Percentiles rank a stretch among this genome's conserved stretches.
phyloP scores from a whole-genome alignment of 169 alveolate species.

The Perkinsus olseni region DNA sequence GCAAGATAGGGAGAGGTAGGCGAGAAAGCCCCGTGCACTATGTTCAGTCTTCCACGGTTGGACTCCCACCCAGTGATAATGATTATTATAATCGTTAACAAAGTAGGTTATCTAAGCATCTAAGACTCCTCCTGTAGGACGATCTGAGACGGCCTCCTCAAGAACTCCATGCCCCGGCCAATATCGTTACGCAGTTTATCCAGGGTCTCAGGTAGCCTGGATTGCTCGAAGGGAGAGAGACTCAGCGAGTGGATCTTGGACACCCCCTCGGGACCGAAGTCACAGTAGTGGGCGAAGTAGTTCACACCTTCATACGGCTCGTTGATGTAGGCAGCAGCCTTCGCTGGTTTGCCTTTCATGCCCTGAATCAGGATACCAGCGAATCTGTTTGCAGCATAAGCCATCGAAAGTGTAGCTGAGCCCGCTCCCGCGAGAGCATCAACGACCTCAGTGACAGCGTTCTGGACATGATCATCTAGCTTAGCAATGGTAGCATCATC shows the following conservation, averaged over 20 bases:
- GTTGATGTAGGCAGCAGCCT: background rate
- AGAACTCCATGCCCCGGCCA: background rate
- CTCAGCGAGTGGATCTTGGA: background rate
- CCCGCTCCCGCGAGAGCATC: conserved; percentile 6
- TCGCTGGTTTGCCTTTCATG: background rate
- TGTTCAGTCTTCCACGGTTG: background rate
- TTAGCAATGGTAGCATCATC: background rate
- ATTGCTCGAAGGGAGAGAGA: background rate
- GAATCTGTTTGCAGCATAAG: background rate
- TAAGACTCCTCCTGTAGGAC: background rate
- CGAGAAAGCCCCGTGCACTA: background rate
- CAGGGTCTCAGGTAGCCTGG: background rate
- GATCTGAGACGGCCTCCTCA: background rate
- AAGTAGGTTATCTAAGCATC: background rate
- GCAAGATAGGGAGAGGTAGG: background rate
- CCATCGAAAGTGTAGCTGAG: conserved; percentile 1
- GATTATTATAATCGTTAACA: background rate
- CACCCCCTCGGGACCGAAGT: background rate
- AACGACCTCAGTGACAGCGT: conserved; percentile 10
- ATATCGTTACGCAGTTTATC: background rate
- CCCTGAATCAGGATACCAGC: background rate
- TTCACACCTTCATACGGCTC: background rate
- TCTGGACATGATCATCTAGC: background rate
- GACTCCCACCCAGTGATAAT: background rate
- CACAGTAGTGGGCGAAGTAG: background rate